phyloP scores from a whole-genome alignment of 2,329 filamentous ascomycete species.

The Teratosphaeria zuluensis region DNA sequence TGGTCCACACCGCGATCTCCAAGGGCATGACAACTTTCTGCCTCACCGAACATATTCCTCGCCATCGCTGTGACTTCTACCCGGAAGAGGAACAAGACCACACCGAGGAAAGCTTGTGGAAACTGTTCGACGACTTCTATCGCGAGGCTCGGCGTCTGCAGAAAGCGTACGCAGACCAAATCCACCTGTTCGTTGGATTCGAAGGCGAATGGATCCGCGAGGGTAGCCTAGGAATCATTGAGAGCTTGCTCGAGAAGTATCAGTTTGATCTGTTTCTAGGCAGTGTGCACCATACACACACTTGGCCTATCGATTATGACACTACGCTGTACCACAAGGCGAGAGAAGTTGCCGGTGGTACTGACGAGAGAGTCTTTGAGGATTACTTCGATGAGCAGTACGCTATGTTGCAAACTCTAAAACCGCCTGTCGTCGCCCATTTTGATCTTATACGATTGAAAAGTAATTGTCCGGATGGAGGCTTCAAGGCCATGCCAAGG shows the following conservation, averaged over 20 bases:
- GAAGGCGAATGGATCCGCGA: conserved; percentile 87
- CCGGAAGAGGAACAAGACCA: conserved; percentile 59
- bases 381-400: conserved; percentile 84
- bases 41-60: conserved; percentile 91
- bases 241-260: conserved; percentile 48
- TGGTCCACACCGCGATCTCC: conserved; percentile 68
- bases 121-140: conserved; percentile 62
- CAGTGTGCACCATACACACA: conserved; percentile 81
- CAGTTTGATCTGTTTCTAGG: conserved; percentile 84
- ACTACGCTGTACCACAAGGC: conserved; percentile 55
- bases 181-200: conserved; percentile 79
- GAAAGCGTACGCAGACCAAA: conserved; percentile 55
- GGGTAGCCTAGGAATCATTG: conserved; percentile 51
- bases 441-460: conserved; percentile 85
- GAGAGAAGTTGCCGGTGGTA: conserved; percentile 45
- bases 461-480: conserved; percentile 56
- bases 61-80: conserved; percentile 70
- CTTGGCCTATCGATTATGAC: conserved; percentile 84
- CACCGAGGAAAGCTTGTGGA: conserved; percentile 37
- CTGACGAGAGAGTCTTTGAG: conserved; percentile 65
- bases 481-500: conserved; percentile 27
- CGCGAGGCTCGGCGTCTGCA: conserved; percentile 65
- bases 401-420: conserved; percentile 64
- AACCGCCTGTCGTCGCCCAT: conserved; percentile 76
- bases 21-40: conserved; percentile 75